phyloP scores from a whole-genome alignment of 257 asterid species.

The Craterostigma plantagineum region DNA sequence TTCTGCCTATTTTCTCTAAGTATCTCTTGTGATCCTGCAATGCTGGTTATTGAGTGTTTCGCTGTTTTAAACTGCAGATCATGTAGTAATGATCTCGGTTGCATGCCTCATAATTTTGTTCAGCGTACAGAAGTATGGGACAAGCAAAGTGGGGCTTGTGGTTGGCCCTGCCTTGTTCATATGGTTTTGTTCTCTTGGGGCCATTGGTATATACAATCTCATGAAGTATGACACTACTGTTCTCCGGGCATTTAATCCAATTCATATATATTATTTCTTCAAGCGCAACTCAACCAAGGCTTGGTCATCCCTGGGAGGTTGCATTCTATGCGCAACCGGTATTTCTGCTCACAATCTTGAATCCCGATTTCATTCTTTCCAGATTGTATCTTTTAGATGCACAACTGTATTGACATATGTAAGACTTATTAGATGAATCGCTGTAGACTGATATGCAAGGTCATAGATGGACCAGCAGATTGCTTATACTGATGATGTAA shows the following conservation, averaged over 20 bases:
- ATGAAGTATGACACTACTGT: conserved; percentile 62
- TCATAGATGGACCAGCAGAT: no score
- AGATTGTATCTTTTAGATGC: background rate
- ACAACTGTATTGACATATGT: background rate
- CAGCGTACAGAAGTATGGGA: conserved; percentile 90
- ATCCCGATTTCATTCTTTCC: background rate
- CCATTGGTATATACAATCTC: conserved; percentile 89
- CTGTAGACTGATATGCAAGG: no score
- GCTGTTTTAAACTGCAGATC: conserved; percentile 55
- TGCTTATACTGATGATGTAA: no score
- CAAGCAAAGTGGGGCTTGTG: conserved; percentile 89
- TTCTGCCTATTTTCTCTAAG: conserved; percentile 6
- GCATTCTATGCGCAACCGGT: conserved; percentile 96
- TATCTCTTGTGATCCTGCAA: no score
- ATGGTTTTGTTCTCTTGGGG: conserved; percentile 94
- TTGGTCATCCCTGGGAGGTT: conserved; percentile 95
- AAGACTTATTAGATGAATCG: background rate
- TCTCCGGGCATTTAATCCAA: conserved; percentile 74
- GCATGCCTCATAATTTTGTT: conserved; percentile 74
- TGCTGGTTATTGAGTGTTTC: conserved; percentile 15
- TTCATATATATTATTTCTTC: conserved; percentile 79
- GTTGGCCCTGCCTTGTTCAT: conserved; percentile 94
- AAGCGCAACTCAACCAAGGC: conserved; percentile 65
- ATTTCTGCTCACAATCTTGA: conserved; percentile 10
- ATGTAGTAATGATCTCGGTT: conserved; percentile 79